Evolutionary conservation across 148 eudicot genomes (phyloP).

Genomic region (Pouteria glomerata): DNA sequence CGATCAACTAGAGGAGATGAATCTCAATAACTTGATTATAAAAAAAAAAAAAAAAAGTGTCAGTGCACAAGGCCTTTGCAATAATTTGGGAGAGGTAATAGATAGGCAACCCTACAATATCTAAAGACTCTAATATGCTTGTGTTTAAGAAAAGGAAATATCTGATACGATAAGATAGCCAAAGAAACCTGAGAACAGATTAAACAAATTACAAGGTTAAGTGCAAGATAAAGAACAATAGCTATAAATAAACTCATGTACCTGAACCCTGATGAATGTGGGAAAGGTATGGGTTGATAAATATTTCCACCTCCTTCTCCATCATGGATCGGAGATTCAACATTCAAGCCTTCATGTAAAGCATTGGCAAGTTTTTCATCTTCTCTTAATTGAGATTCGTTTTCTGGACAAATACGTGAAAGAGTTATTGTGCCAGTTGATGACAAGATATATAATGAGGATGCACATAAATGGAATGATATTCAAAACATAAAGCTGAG

Average conservation of each 20-base stretch:
- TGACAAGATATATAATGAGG: background rate
- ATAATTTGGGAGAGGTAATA: no score
- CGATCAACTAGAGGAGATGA: background rate
- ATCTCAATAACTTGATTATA: background rate
- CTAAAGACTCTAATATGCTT: no score
- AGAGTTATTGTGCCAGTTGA: no score
- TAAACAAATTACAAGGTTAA: constrained; percentile 1
- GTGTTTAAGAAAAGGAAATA: no score
- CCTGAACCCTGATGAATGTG: constrained; percentile 64
- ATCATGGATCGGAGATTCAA: constrained; percentile 50
- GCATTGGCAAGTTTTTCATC: constrained; percentile 74
- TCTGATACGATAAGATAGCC: background rate
- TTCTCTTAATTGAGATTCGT: constrained; percentile 57
- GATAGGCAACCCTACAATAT: no score
- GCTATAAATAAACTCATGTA: constrained; percentile 17
- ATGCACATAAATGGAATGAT: background rate
- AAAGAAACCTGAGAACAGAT: background rate
- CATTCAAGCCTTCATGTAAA: constrained; percentile 60
- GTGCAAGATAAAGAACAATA: background rate
- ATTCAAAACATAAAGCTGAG: background rate
- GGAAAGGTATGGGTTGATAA: constrained; percentile 49
- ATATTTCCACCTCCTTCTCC: constrained; percentile 28
- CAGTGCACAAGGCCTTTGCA: no score
- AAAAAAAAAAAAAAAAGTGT: no score
- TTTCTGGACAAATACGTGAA: no score